Base-by-base conservation (phyloP, 345 rosid genomes). In the Eucalyptus sp. region DNA sequence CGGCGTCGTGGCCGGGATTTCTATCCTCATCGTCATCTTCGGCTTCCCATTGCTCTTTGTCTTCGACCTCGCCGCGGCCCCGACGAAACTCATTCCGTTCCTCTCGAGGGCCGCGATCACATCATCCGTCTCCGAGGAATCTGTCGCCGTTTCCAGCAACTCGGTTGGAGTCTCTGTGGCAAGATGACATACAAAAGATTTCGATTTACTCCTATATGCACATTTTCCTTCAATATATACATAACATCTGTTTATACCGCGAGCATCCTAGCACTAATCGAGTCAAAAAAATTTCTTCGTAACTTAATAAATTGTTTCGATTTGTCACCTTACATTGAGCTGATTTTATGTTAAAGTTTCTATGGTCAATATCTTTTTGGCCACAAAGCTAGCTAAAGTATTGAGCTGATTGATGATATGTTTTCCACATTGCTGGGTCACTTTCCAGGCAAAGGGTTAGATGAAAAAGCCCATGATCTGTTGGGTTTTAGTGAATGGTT, bases 41-140 rank as follows among this genome's bases (percentile, higher is more conserved):
- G 96, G 97, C 89, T 95, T 98, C 87, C 99, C 98, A 50, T 84
- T 88, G 87, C 94, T 88, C 83, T 90, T 97, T 2, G 93, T 91
- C 92, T 96, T 97, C 44, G 90, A 86, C 90, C 95, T 94, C 7
- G 96, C 88, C 20, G 94, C 94, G 2, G 98, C 90, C 71, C 96
- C 96, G 9, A 96, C 92, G 86, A 98, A 95, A 91, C 79, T 95
- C 84, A 98, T 92, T 3, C 99, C 98, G 37, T 97, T 94, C 90
- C 91, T 96, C 89, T 96, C 99, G 8, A 95, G 88, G 13, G 95
- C 96, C 17, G 97, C 94, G 5, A 96, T 93, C 62, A 96, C 94
- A 33, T 97, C 97, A 3, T 95, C 99, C 2, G 88, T 95, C 88
- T 93, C 90, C 37, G 91, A 88, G 44, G 49, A n/a, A 50, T 86